A percentile compares a stretch with the other conserved stretches of the same genome.
Conservation (phyloP, 2,329 filamentous ascomycete species). For the Colletotrichum truncatum region DNA sequence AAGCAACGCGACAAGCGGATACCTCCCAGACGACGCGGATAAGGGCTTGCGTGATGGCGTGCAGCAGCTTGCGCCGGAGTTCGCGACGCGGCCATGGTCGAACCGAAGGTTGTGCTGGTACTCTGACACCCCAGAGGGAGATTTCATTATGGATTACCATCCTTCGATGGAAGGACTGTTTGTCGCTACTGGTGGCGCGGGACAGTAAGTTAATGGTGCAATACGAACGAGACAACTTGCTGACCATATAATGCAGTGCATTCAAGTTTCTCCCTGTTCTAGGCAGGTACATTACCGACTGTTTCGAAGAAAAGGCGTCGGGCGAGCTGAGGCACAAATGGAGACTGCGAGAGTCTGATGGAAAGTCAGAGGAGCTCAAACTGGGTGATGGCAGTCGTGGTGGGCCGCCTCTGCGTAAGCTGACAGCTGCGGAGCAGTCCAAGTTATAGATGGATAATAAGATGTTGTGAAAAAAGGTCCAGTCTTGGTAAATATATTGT, state of each 20-base stretch:
- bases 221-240: accelerated
- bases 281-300: slow-evolving; percentile 40
- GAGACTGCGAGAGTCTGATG: slow-evolving; percentile 34
- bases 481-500: too few species aligned
- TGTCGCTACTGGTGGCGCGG: slow-evolving; percentile 56
- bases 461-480: too few species aligned
- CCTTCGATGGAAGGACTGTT: slow-evolving; percentile 57
- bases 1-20: slow-evolving; percentile 74
- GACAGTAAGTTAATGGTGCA: slow-evolving; percentile 42
- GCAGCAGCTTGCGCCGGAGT: slow-evolving; percentile 60
- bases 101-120: slow-evolving; percentile 70
- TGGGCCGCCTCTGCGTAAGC: slow-evolving; percentile 37
- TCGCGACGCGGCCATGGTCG: slow-evolving; percentile 60
- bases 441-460: slow-evolving; percentile 39
- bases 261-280: slow-evolving; percentile 39
- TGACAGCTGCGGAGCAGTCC: slow-evolving; percentile 36
- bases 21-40: slow-evolving; percentile 69
- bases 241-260: slow-evolving; percentile 21
- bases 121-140: slow-evolving; percentile 69
- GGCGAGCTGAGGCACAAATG: slow-evolving; percentile 40
- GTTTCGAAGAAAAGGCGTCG: slow-evolving; percentile 41
- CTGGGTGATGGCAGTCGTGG: slow-evolving; percentile 41
- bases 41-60: slow-evolving; percentile 60
- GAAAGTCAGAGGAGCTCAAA: slow-evolving; percentile 23
- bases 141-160: slow-evolving; percentile 69